Conservation (phyloP, 805 yeast species). For the Cyberlindnera euphorbiiphila region DNA sequence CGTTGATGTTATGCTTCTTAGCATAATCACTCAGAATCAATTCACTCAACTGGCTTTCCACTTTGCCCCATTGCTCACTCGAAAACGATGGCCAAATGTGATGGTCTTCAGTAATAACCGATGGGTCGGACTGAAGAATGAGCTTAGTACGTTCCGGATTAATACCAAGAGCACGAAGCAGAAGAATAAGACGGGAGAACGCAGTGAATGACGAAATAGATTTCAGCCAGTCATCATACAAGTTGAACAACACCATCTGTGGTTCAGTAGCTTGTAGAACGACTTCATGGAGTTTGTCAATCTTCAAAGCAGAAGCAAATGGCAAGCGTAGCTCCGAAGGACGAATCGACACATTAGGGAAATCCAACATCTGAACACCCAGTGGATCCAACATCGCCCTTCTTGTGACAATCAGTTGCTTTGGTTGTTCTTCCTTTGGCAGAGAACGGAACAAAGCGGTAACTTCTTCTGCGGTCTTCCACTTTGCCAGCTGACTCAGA, state of each 20-base stretch:
- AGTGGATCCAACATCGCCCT: slow-evolving; percentile 91
- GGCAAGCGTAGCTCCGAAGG: slow-evolving; percentile 89
- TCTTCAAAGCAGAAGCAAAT: slow-evolving; percentile 77
- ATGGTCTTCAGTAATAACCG: slow-evolving; percentile 64
- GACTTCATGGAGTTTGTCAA: slow-evolving; percentile 73
- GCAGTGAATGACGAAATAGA: slow-evolving; percentile 87
- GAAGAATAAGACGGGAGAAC: slow-evolving; percentile 77
- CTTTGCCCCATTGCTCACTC: slow-evolving; percentile 88
- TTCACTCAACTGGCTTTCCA: slow-evolving; percentile 85
- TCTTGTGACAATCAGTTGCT: slow-evolving; percentile 84
- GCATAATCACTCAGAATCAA: slow-evolving; percentile 82
- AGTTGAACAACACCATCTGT: slow-evolving; percentile 83
- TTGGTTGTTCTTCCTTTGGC: slow-evolving; percentile 93
- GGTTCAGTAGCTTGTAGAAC: slow-evolving; percentile 88
- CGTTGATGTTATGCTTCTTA: slow-evolving; percentile 77
- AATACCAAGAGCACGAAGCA: slow-evolving; percentile 79
- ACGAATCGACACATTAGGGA: slow-evolving; percentile 85
- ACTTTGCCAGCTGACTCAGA: slow-evolving; percentile 86
- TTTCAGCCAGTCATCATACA: slow-evolving; percentile 93
- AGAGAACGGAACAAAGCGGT: slow-evolving; percentile 85
- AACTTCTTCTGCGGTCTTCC: slow-evolving; percentile 98
- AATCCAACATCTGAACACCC: slow-evolving; percentile 95
- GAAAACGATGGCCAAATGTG: slow-evolving; percentile 92
- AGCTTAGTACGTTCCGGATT: slow-evolving; percentile 72
- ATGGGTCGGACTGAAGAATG: slow-evolving; percentile 71